A percentile compares a stretch with the other conserved stretches of the same genome.
Evolutionary conservation across 2,329 filamentous ascomycete genomes (phyloP).

Genomic region (Nannizziopsis barbatae): DNA sequence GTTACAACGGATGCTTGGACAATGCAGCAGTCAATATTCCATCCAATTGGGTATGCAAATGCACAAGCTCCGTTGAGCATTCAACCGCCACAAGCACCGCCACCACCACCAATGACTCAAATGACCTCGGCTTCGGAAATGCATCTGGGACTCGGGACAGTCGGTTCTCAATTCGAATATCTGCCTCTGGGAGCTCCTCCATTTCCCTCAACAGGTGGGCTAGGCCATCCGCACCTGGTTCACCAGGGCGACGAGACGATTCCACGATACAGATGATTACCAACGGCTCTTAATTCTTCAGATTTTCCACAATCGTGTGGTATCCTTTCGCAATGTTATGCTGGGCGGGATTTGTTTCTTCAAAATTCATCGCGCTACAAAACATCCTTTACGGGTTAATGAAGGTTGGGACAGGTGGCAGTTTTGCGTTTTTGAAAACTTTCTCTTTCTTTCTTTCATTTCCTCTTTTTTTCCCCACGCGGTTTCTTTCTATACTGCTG

Average conservation of each 20-base stretch:
- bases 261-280: slow-evolving; percentile 3
- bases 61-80: not conserved
- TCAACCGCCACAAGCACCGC: not conserved
- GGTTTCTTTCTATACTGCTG: not conserved
- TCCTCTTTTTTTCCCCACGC: not conserved
- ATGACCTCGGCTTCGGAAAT: slow-evolving; percentile 2
- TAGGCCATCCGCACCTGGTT: slow-evolving; percentile 5
- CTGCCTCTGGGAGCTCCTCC: slow-evolving; percentile 4
- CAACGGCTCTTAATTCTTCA: not conserved
- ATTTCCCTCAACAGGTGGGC: not conserved
- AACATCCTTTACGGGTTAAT: slow-evolving; percentile 1
- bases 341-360: slow-evolving; percentile 7
- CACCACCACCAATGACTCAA: not conserved
- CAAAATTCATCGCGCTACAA: slow-evolving; percentile 1
- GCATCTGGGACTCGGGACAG: not conserved
- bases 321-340: not conserved
- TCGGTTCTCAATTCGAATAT: slow-evolving; percentile 2
- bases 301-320: not conserved
- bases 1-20: slow-evolving; percentile 6
- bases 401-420: slow-evolving; percentile 5
- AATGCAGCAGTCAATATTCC: not conserved
- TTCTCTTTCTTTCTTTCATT: not conserved
- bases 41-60: slow-evolving; percentile 4
- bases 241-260: not conserved
- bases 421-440: not conserved